Percentiles rank a stretch among this genome's conserved stretches.
These are phyloP conservation scores for Plasmodium falciparum DNA, from an alignment of 169 alveolate genomes.

Conservation along the genomic window DNA sequence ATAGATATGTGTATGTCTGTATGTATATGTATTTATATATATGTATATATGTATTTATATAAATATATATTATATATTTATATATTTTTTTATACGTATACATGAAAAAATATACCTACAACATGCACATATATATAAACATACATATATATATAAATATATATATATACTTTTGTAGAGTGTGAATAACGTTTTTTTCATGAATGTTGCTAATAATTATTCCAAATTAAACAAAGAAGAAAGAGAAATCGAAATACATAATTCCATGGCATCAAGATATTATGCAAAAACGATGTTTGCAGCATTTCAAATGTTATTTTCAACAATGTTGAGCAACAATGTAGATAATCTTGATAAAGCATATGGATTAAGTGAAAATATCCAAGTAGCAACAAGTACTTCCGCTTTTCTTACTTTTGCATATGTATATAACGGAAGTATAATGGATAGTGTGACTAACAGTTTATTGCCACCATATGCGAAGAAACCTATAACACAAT, in stretches of 20 bases:
- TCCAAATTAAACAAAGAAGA: constrained; percentile 35
- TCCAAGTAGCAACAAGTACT: constrained; percentile 3
- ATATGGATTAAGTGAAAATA: neutral
- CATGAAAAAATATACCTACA: no score
- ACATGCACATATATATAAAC: neutral
- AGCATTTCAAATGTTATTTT: constrained; percentile 16
- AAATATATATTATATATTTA: no score
- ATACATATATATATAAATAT: neutral
- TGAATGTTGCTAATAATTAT: neutral
- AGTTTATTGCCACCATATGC: constrained; percentile 42
- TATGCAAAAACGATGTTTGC: constrained; percentile 37
- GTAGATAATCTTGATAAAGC: constrained; percentile 27
- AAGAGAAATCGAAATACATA: constrained; percentile 12
- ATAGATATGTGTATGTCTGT: no score
- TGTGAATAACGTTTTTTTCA: constrained; percentile 24
- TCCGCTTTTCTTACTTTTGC: constrained; percentile 3
- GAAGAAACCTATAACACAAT: constrained; percentile 45
- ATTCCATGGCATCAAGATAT: constrained; percentile 41
- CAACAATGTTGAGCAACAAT: constrained; percentile 8
- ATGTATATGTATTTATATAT: no score
- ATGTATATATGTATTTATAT: no score
- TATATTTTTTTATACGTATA: neutral
- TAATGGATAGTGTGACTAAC: constrained; percentile 34
- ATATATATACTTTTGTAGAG: constrained; percentile 6
- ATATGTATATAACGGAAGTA: constrained; percentile 24